Evolutionary conservation across 148 eudicot species (phyloP), one percentile per base, ranked within the genome.

Genomic region (Pharnaceum exiguum): DNA sequence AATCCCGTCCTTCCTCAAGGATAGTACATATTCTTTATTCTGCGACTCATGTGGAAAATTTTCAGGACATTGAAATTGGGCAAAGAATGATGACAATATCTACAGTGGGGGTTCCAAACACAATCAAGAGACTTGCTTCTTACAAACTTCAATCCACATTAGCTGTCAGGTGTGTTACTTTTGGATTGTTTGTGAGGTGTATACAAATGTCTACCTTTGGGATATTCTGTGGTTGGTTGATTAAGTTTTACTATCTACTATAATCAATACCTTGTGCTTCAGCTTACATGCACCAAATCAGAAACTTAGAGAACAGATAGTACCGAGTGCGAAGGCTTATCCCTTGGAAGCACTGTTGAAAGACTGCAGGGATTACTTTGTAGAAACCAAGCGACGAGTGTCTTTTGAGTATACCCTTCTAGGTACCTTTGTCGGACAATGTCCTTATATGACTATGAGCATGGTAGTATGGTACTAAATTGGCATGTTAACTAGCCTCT

Each of bases 281-380:
- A 94, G 99, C 79, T 76, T 94, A 65, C 99, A 94, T 75, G 99
- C 99, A 71, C 96, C 99, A 17, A 94, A 89, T 70, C 99, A 94
- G 87, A 82, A 78, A 70, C 89, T 94, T 31, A 69, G 99, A 69
- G 99, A 94, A 77, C 69, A 27, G 38, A 83, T 94, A 49, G 99
- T 94, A 65, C 99, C 99, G 36, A 94, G 99, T 80, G 99, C 99
- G 33, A 94, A 86, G 72, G 77, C 93, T 18, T 94, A 94, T 51
- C 99, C 96, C 54, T 57, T 94, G 79, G 89, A 82, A 57, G 96
- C 93, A 53, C 71, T 94, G 32, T 73, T 94, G 89, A 81, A 94
- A 74, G 99, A 94, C 72, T 94, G 99, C 77, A 82, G 72, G 70
- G 96, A 89, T 62, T 94, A 94, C 77, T 89, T 89, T 51, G 66